A percentile compares a stretch with the other conserved stretches of the same genome.
Conservation (phyloP, 805 yeast species). For the Lipomyces oligophaga region DNA sequence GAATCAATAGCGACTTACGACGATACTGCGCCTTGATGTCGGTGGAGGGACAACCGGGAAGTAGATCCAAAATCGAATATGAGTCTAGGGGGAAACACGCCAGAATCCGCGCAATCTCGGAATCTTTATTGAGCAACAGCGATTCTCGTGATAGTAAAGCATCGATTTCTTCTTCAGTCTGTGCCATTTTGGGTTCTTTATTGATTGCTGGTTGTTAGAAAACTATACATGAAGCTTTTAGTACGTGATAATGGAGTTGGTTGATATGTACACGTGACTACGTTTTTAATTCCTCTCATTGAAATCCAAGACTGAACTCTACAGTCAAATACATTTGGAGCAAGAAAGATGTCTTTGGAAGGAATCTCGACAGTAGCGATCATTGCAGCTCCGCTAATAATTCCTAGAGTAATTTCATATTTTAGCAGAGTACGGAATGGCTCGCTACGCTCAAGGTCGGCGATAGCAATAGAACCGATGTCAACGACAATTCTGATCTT, state of each 20-base stretch:
- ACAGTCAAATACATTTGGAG: too few species aligned
- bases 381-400: slow-evolving; percentile 1
- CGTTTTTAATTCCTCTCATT: too few species aligned
- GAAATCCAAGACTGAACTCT: too few species aligned
- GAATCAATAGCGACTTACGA: slow-evolving; percentile 58
- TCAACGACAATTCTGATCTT: too few species aligned
- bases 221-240: too few species aligned
- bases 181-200: neutral
- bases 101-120: slow-evolving; percentile 56
- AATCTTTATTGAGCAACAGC: slow-evolving; percentile 40
- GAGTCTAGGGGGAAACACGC: slow-evolving; percentile 49
- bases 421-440: neutral
- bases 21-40: slow-evolving; percentile 50
- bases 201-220: too few species aligned
- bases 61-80: slow-evolving; percentile 50
- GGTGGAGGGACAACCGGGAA: slow-evolving; percentile 41
- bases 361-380: neutral
- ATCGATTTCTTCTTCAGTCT: slow-evolving; percentile 33
- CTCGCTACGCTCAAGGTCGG: too few species aligned
- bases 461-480: neutral
- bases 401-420: slow-evolving; percentile 1
- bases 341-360: neutral
- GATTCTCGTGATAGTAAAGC: slow-evolving; percentile 35
- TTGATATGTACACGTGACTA: too few species aligned
- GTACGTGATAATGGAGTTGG: too few species aligned